Percentiles rank a stretch among this genome's conserved stretches.
These are phyloP conservation scores for Globisporangium echinulatum DNA, from an alignment of 352 stramenopile genomes.

Conservation along the genomic window DNA sequence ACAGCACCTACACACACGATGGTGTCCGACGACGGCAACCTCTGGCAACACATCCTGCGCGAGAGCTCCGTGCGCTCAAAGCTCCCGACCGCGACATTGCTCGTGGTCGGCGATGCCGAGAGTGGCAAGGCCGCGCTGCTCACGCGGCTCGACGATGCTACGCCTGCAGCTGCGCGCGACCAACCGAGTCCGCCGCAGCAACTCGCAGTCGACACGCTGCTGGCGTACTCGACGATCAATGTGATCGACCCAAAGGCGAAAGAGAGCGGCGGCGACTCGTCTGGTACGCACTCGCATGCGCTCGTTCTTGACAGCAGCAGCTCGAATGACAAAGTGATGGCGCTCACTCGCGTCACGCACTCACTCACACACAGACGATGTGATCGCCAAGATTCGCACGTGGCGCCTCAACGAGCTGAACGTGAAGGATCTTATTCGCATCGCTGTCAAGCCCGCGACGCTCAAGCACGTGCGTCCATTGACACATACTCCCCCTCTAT, in stretches of 20 bases:
- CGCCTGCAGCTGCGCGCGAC: conserved; percentile 11
- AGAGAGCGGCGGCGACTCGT: conserved; percentile 36
- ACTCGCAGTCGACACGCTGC: conserved; percentile 30
- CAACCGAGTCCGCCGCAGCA: conserved; percentile 16
- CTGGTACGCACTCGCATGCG: conserved; percentile 14
- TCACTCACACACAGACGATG: conserved; percentile 36
- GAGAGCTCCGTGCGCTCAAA: conserved; percentile 74
- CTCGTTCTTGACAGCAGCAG: background rate
- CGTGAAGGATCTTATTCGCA: conserved; percentile 61
- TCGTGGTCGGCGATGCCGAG: conserved; percentile 66
- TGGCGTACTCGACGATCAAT: conserved; percentile 59
- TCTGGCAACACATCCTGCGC: conserved; percentile 82
- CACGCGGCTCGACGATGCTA: conserved; percentile 40
- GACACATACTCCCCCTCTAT: background rate
- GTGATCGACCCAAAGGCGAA: conserved; percentile 61
- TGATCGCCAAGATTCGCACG: conserved; percentile 67
- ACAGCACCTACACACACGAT: background rate
- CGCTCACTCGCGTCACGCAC: background rate
- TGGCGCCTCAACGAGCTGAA: conserved; percentile 73
- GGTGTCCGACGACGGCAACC: conserved; percentile 20
- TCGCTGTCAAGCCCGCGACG: conserved; percentile 49
- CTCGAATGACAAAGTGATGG: background rate
- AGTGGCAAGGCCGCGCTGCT: conserved; percentile 71
- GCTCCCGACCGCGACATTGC: conserved; percentile 56
- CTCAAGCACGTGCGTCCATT: conserved; percentile 32